These are phyloP conservation scores for Boletellus emodensis DNA, from an alignment of 768 basidiomycete species.

Conservation along the genomic window DNA sequence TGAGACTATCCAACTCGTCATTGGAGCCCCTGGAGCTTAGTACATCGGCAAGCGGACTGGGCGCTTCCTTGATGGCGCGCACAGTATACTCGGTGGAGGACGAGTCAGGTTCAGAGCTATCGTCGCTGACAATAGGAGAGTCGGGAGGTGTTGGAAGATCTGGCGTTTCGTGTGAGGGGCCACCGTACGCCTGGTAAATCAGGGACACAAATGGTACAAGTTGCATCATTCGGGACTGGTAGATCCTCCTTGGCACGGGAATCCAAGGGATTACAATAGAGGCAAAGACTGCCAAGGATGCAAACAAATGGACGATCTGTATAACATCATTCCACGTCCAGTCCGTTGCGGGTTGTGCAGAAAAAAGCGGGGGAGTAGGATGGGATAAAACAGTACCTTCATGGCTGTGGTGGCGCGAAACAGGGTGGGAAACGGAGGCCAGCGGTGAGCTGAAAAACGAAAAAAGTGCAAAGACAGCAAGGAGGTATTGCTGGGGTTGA, in stretches of 20 bases:
- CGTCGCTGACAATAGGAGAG: slow-evolving; percentile 24
- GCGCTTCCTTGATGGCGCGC: slow-evolving; percentile 12
- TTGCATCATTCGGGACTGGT: slow-evolving; percentile 22
- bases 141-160: slow-evolving; percentile 28
- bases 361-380: slow-evolving; percentile 19
- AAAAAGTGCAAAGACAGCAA: slow-evolving; percentile 80
- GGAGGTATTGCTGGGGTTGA: slow-evolving; percentile 59
- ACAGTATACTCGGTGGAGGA: slow-evolving; percentile 28
- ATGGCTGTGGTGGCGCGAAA: slow-evolving; percentile 44
- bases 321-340: slow-evolving; percentile 52
- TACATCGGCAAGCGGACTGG: slow-evolving; percentile 22
- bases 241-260: slow-evolving; percentile 24
- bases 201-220: slow-evolving; percentile 25
- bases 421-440: slow-evolving; percentile 37
- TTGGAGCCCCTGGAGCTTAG: slow-evolving; percentile 34
- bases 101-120: slow-evolving; percentile 27
- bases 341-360: slow-evolving; percentile 12
- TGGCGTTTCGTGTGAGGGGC: slow-evolving; percentile 1
- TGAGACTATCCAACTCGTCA: slow-evolving; percentile 39
- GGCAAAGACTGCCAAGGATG: slow-evolving; percentile 59
- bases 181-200: slow-evolving; percentile 2
- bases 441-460: slow-evolving; percentile 81
- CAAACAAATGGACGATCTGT: slow-evolving; percentile 63
- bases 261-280: slow-evolving; percentile 52
- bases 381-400: slow-evolving; percentile 55